phyloP scores from a whole-genome alignment of 768 basidiomycete species.

The Suillus fuscotomentosus region DNA sequence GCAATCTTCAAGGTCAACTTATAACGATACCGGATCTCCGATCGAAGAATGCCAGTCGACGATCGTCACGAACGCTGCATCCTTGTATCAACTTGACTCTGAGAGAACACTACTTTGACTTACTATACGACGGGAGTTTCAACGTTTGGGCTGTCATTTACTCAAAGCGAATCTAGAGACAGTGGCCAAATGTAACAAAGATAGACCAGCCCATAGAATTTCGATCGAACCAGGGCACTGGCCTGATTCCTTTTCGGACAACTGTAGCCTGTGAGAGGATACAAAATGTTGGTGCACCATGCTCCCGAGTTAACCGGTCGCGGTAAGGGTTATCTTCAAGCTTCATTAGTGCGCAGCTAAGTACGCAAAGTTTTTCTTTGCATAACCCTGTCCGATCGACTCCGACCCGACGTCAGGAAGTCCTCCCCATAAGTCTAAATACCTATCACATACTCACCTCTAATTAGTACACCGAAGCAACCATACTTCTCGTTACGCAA shows the following conservation, averaged over 20 bases:
- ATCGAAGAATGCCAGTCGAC: neutral
- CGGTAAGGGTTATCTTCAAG: neutral
- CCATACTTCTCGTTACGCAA: neutral
- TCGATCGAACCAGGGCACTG: neutral
- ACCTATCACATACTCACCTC: too few species aligned
- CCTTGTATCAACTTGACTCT: neutral
- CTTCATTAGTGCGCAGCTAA: neutral
- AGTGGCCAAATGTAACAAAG: too few species aligned
- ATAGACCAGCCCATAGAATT: neutral
- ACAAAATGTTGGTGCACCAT: too few species aligned
- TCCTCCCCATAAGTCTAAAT: too few species aligned
- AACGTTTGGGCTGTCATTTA: neutral
- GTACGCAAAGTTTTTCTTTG: neutral
- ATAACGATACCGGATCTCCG: neutral
- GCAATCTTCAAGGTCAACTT: neutral
- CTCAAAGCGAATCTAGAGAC: neutral
- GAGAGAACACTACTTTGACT: neutral
- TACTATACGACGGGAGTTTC: neutral
- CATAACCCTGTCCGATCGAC: too few species aligned
- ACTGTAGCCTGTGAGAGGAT: too few species aligned
- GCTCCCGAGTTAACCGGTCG: too few species aligned
- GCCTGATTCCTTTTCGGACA: neutral
- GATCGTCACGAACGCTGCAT: neutral
- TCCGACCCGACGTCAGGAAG: too few species aligned
- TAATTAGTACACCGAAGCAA: neutral